Evolutionary conservation across 805 yeast genomes (phyloP).

Genomic region (Candida pseudofarinosa): DNA sequence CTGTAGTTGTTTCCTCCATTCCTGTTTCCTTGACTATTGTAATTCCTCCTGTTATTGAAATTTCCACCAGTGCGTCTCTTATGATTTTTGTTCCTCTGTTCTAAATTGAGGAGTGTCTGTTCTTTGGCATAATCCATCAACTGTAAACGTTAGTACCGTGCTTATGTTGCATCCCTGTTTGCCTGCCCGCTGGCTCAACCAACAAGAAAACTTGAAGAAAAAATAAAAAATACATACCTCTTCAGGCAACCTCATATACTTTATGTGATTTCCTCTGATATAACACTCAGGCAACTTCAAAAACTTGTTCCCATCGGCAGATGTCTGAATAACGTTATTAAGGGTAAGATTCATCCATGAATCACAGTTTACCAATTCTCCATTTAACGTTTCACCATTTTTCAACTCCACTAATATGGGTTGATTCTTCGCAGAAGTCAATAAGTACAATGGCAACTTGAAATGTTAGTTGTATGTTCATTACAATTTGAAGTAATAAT

Average conservation of each 20-base stretch:
- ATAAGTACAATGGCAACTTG: slow-evolving; percentile 84
- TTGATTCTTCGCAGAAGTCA: slow-evolving; percentile 88
- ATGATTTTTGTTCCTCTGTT: slow-evolving; percentile 45
- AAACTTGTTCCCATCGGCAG: slow-evolving; percentile 57
- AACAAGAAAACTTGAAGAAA: neutral
- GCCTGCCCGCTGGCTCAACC: too few species aligned
- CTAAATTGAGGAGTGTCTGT: slow-evolving; percentile 50
- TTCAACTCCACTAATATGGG: slow-evolving; percentile 86
- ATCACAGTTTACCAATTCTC: slow-evolving; percentile 81
- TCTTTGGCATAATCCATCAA: slow-evolving; percentile 73
- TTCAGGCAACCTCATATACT: slow-evolving; percentile 70
- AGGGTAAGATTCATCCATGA: slow-evolving; percentile 94
- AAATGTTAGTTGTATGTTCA: neutral
- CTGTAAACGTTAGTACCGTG: slow-evolving; percentile 8
- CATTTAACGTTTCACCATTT: slow-evolving; percentile 85
- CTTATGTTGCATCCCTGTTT: too few species aligned
- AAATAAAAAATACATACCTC: slow-evolving; percentile 26
- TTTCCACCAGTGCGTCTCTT: slow-evolving; percentile 31
- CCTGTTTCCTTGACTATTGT: slow-evolving; percentile 17
- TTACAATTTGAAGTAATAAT: neutral
- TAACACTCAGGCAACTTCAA: slow-evolving; percentile 68
- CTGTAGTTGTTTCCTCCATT: slow-evolving; percentile 10
- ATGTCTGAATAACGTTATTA: slow-evolving; percentile 66
- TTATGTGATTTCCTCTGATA: slow-evolving; percentile 81
- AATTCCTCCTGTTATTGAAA: slow-evolving; percentile 25